Evolutionary conservation across 2,329 filamentous ascomycete species (phyloP).

Genomic region (Dryadomyces quercivorus): DNA sequence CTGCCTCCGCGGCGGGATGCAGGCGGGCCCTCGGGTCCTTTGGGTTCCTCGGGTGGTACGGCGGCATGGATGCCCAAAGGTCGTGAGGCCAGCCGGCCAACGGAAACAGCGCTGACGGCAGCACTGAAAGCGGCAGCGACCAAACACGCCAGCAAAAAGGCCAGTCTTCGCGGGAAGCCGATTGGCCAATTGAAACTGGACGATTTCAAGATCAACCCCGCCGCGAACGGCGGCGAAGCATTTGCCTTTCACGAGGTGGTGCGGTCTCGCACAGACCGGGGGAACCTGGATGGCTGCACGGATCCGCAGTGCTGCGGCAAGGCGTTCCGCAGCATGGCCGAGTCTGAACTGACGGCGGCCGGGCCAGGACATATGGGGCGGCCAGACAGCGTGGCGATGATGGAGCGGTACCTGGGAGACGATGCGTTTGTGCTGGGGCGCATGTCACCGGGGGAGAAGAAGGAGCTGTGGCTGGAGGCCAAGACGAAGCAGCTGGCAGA

Average conservation of each 20-base stretch:
- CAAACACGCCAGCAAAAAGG: constrained; percentile 2
- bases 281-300: constrained; percentile 62
- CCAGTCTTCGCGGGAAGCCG: constrained; percentile 43
- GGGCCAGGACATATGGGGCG: constrained; percentile 22
- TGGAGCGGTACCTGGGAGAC: constrained; percentile 47
- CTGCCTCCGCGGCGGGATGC: constrained; percentile 1
- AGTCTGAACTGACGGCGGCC: constrained; percentile 28
- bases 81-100: neutral
- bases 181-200: constrained; percentile 45
- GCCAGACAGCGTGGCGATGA: constrained; percentile 31
- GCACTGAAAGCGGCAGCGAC: neutral
- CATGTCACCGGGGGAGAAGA: constrained; percentile 49
- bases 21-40: neutral
- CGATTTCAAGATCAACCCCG: constrained; percentile 76
- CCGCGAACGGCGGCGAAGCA: constrained; percentile 54
- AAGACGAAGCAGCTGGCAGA: constrained; percentile 62
- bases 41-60: no score
- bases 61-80: neutral
- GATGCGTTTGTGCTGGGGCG: constrained; percentile 43
- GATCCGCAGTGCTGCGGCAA: constrained; percentile 66
- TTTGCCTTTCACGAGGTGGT: constrained; percentile 68
- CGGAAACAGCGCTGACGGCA: neutral
- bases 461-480: constrained; percentile 61
- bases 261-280: constrained; percentile 55
- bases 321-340: constrained; percentile 55